These are phyloP conservation scores for Leccinum huronense DNA, from an alignment of 1,284 basidiomycete species.

Conservation along the genomic window DNA sequence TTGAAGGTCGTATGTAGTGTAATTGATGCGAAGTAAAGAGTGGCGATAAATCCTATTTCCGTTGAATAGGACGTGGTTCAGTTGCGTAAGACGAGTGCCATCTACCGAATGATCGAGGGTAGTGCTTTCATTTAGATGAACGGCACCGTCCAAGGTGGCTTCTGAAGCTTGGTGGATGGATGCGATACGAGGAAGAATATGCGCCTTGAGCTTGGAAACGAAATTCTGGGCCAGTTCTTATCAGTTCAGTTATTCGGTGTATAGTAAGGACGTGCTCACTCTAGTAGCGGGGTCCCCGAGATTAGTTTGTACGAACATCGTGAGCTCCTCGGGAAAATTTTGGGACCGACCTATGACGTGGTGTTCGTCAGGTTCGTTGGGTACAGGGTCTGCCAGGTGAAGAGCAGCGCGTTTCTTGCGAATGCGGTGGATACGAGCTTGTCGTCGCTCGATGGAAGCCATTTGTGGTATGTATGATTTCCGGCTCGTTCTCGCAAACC, in stretches of 20 bases:
- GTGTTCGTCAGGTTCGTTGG: slow-evolving; percentile 7
- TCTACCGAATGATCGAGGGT: neutral
- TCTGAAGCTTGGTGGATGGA: neutral
- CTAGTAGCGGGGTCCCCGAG: neutral
- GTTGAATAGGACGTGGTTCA: neutral
- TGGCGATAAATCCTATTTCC: slow-evolving; percentile 1
- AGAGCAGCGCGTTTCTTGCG: too few species aligned
- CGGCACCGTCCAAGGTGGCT: too few species aligned
- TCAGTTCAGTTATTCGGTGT: neutral
- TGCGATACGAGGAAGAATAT: neutral
- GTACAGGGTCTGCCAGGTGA: neutral
- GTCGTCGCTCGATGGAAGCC: too few species aligned
- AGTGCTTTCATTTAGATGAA: neutral
- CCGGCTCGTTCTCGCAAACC: too few species aligned
- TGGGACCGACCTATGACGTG: slow-evolving; percentile 19
- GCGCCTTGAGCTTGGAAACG: neutral
- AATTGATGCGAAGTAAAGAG: neutral
- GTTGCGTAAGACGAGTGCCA: neutral
- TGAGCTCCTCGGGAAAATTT: slow-evolving; percentile 18
- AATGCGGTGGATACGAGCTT: too few species aligned
- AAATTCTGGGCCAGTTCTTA: neutral
- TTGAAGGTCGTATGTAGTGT: neutral
- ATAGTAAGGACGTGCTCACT: neutral
- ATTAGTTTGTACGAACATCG: slow-evolving; percentile 11
- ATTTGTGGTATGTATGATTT: too few species aligned